These are phyloP conservation scores for Petrea volubilis DNA, from an alignment of 257 asterid species.

Conservation along the genomic window DNA sequence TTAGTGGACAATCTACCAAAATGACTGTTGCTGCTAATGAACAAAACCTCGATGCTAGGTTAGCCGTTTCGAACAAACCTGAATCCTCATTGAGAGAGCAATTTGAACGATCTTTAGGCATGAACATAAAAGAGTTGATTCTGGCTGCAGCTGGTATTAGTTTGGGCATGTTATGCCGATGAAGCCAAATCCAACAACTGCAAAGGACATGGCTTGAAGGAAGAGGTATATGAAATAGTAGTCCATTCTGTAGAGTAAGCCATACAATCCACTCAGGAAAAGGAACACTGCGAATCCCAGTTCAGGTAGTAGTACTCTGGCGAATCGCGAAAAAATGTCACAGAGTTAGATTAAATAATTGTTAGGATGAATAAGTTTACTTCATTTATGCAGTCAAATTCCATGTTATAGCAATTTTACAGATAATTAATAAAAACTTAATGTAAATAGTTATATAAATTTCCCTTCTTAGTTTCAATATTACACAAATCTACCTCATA, in stretches of 20 bases:
- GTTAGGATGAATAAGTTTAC: no score
- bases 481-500: no score
- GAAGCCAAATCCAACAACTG: slow-evolving; percentile 87
- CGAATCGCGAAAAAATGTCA: no score
- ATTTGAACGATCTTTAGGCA: no score
- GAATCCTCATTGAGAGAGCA: neutral
- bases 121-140: no score
- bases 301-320: slow-evolving; percentile 70
- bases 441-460: no score
- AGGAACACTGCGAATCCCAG: slow-evolving; percentile 77
- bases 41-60: neutral
- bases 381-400: no score
- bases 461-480: no score
- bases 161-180: slow-evolving; percentile 78
- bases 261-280: slow-evolving; percentile 89
- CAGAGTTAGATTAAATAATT: no score
- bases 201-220: slow-evolving; percentile 84
- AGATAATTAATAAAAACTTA: no score
- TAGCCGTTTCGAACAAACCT: neutral
- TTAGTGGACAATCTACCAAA: neutral
- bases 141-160: neutral
- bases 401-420: no score
- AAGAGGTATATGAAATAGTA: slow-evolving; percentile 76
- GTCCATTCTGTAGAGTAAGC: slow-evolving; percentile 73
- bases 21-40: neutral